These are phyloP conservation scores for Adenanthera pavonina DNA, from an alignment of 306 rosid genomes.

Conservation along the genomic window DNA sequence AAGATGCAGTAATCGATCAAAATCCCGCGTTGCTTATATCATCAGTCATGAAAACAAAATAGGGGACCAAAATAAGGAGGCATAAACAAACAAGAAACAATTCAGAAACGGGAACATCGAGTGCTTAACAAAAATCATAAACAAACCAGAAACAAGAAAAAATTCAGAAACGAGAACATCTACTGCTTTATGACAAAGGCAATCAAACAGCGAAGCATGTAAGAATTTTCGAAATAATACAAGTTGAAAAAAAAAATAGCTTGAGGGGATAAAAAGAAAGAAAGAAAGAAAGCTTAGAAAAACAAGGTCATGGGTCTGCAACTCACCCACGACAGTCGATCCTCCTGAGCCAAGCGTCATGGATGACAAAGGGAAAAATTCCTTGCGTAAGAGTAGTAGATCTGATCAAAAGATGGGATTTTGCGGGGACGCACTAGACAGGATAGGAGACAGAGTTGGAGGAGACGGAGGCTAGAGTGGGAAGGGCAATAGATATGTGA, in stretches of 20 bases:
- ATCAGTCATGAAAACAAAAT: background rate
- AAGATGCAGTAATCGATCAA: background rate
- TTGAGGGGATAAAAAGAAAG: background rate
- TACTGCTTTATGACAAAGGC: background rate
- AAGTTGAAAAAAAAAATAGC: background rate
- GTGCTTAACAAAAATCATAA: too few relatives aligned
- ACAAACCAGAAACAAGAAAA: background rate
- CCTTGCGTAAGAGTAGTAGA: constrained; percentile 46
- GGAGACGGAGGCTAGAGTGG: constrained; percentile 30
- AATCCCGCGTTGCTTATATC: constrained; percentile 1
- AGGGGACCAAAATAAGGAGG: background rate
- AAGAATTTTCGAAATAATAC: background rate
- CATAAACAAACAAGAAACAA: background rate
- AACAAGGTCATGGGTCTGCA: constrained; percentile 9
- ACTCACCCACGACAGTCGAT: constrained; percentile 97
- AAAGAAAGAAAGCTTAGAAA: background rate
- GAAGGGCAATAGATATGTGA: constrained; percentile 17
- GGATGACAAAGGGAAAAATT: constrained; percentile 45
- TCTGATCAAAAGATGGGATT: constrained; percentile 53
- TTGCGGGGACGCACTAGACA: constrained; percentile 2
- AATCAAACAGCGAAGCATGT: constrained; percentile 16
- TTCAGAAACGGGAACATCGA: too few relatives aligned
- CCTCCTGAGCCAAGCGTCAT: constrained; percentile 99
- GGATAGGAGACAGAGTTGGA: background rate
- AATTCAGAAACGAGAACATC: background rate